Evolutionary conservation across 805 yeast genomes (phyloP), one percentile per base, ranked within the genome.

Genomic region (Lipomyces spencermartinsiae): DNA sequence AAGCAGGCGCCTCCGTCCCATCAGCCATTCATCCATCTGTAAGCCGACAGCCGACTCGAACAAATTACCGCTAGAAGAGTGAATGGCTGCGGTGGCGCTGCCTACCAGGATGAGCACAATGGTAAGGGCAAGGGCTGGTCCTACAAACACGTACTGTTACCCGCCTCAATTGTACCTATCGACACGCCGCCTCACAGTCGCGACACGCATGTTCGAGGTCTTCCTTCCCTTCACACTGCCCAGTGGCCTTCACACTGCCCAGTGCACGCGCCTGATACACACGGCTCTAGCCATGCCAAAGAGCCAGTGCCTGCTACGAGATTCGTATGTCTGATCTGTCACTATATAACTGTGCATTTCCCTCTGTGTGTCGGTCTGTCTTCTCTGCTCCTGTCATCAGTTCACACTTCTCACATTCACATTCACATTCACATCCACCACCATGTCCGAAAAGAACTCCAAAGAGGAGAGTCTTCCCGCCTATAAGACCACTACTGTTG

Each of bases 401-500:
- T 9, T 37, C 43, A 37, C 43, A 10, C 10, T 37, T 37, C 43
- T 9, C 43, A n/a, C n/a, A n/a, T 14, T 43, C 49, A 16, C 49
- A 1, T 19, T 43, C 9, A 7, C 19, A n/a, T 9, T 0, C n/a
- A 1, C n/a, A 14, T 43, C 22, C n/a, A 25, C 16, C 49, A n/a
- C 49, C 49, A 43, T 43, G 49, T 57, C 59, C 16, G 59, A 57
- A 22, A 57, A 57, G 59, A 16, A 6, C 22, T 33, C 12, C 46
- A 31, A 57, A 33, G 59, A 57, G 46, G 46, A 35, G n/a, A 22
- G n/a, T 4, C 9, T 6, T 22, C 59, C 59, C 16, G 16, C 22
- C 59, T 57, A 57, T 22, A 57, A 33, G 25, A 19, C 59, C 35
- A 12, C 59, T 7, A 57, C 59, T 2, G 59, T 57, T 34, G 62